These are phyloP conservation scores for Omphalotus olearius DNA, from an alignment of 1,284 basidiomycete genomes.

Conservation along the genomic window DNA sequence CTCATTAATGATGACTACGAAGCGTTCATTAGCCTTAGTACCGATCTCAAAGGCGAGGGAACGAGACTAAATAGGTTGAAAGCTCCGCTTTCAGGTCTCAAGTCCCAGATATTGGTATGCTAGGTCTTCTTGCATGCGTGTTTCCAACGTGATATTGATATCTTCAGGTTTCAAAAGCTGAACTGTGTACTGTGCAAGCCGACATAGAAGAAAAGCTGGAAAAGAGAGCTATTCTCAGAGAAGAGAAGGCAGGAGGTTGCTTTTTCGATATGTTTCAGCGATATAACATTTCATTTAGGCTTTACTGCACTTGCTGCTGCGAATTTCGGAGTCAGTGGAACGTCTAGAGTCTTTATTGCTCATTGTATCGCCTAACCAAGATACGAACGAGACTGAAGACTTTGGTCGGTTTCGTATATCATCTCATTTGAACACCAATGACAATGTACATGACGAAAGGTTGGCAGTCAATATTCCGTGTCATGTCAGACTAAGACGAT, in stretches of 20 bases:
- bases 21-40: constrained; percentile 94
- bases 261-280: neutral
- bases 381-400: constrained; percentile 29
- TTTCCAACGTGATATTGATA: constrained; percentile 5
- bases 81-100: constrained; percentile 61
- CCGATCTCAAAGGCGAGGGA: constrained; percentile 83
- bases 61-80: constrained; percentile 64
- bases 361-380: constrained; percentile 51
- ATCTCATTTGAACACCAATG: constrained; percentile 32
- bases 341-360: constrained; percentile 79
- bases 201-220: constrained; percentile 76
- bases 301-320: constrained; percentile 78
- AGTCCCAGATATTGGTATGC: constrained; percentile 66
- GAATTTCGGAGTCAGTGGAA: constrained; percentile 83
- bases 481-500: constrained; percentile 3
- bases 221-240: constrained; percentile 69
- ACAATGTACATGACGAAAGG: constrained; percentile 8
- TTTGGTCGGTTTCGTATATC: constrained; percentile 26
- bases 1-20: constrained; percentile 98
- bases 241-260: constrained; percentile 64
- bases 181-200: constrained; percentile 64
- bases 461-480: constrained; percentile 1
- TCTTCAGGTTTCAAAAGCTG: constrained; percentile 55
- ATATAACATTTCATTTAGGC: constrained; percentile 41
- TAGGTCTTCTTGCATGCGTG: neutral